Evolutionary conservation across 2,329 filamentous ascomycete species (phyloP).

Genomic region (Penicillium sp.): DNA sequence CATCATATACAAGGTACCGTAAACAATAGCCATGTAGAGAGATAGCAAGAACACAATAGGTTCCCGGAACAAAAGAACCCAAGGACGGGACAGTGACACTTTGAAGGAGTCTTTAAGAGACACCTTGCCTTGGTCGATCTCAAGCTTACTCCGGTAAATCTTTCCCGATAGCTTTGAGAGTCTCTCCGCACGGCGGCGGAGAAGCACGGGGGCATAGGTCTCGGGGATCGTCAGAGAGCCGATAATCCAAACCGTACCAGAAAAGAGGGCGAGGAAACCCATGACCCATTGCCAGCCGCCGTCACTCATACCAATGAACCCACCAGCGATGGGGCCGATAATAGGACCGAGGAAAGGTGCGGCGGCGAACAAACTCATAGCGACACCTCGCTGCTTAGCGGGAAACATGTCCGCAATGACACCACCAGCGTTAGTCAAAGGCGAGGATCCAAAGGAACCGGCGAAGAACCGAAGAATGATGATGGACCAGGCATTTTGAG

Average conservation of each 20-base stretch:
- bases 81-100: conserved; percentile 28
- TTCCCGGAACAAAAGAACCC: conserved; percentile 31
- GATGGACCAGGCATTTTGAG: conserved; percentile 56
- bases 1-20: conserved; percentile 33
- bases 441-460: conserved; percentile 58
- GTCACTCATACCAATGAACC: conserved; percentile 30
- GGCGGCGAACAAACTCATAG: conserved; percentile 63
- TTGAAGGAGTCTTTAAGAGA: conserved; percentile 24
- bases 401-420: conserved; percentile 61
- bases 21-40: conserved; percentile 31
- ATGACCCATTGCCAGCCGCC: conserved; percentile 32
- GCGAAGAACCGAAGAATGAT: conserved; percentile 64
- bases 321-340: conserved; percentile 30
- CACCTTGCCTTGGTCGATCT: conserved; percentile 26
- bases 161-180: conserved; percentile 27
- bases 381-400: conserved; percentile 52
- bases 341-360: conserved; percentile 59
- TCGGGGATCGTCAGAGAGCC: conserved; percentile 26
- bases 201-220: conserved; percentile 32
- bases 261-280: conserved; percentile 31
- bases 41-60: conserved; percentile 33
- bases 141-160: conserved; percentile 25
- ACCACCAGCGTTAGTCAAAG: conserved; percentile 43
- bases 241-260: conserved; percentile 30
- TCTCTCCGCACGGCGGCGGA: conserved; percentile 27